Percentiles rank a stretch among this genome's conserved stretches.
These are phyloP conservation scores for Phytophthora aleatoria DNA, from an alignment of 352 stramenopile species.

Conservation along the genomic window DNA sequence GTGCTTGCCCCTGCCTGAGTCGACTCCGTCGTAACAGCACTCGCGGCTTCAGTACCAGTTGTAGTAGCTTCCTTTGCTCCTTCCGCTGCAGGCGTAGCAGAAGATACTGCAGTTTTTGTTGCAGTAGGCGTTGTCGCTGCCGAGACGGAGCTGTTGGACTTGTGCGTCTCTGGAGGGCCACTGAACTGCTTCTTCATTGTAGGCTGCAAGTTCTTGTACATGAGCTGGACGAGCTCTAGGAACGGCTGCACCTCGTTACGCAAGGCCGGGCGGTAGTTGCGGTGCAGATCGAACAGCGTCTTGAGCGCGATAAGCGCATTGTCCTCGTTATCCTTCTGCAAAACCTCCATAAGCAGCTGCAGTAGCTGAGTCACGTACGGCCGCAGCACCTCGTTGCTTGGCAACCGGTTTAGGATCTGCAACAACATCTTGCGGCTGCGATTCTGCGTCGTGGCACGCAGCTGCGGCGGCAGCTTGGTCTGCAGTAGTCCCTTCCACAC, in stretches of 20 bases:
- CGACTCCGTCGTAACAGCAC: slow-evolving; percentile 9
- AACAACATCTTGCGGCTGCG: slow-evolving; percentile 93
- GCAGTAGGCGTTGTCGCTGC: slow-evolving; percentile 26
- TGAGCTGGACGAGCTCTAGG: slow-evolving; percentile 87
- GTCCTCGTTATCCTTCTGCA: slow-evolving; percentile 97
- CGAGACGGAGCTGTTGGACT: slow-evolving; percentile 25
- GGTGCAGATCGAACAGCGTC: slow-evolving; percentile 98
- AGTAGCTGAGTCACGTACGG: slow-evolving; percentile 94
- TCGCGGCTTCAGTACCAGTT: slow-evolving; percentile 11
- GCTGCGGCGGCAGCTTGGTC: slow-evolving; percentile 72
- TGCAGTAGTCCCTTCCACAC: slow-evolving; percentile 89
- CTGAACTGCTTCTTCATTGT: slow-evolving; percentile 90
- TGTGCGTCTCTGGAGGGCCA: slow-evolving; percentile 44
- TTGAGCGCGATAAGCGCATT: slow-evolving; percentile 95
- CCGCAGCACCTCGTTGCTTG: slow-evolving; percentile 94
- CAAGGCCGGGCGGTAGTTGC: slow-evolving; percentile 93
- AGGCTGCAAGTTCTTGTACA: slow-evolving; percentile 89
- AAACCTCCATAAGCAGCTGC: slow-evolving; percentile 92
- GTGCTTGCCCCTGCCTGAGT: slow-evolving; percentile 3
- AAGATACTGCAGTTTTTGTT: slow-evolving; percentile 21
- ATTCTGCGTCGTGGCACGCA: slow-evolving; percentile 77
- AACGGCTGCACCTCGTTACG: slow-evolving; percentile 91
- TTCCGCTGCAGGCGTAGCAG: slow-evolving; percentile 13
- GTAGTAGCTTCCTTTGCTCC: slow-evolving; percentile 9
- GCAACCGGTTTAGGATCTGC: slow-evolving; percentile 95